These are phyloP conservation scores for Kalanchoe fedtschenkoi DNA, from an alignment of 164 flowering plant species.

Conservation along the genomic window DNA sequence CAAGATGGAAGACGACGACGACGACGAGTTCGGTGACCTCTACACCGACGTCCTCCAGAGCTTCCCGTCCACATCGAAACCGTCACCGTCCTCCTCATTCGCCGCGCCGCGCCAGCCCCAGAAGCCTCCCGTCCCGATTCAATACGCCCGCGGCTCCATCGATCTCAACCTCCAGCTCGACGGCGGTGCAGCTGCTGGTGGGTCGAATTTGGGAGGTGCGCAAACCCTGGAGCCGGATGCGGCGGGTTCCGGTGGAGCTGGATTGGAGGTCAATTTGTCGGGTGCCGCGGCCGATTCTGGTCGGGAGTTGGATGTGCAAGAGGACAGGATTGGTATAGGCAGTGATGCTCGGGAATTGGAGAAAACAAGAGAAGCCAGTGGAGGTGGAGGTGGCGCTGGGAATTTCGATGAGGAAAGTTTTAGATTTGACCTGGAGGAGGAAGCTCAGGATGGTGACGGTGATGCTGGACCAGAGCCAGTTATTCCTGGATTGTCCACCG, in stretches of 20 bases:
- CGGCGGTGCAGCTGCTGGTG: conserved; percentile 4
- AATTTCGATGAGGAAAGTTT: conserved; percentile 15
- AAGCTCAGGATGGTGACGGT: conserved; percentile 14
- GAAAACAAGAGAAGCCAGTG: neutral
- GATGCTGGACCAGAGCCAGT: conserved; percentile 6
- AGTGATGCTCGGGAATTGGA: neutral
- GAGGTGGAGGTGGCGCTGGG: neutral
- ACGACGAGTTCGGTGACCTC: conserved; percentile 97
- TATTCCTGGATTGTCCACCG: too few species aligned
- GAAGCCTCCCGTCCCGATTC: neutral
- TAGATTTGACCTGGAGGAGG: conserved; percentile 7
- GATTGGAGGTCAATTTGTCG: neutral
- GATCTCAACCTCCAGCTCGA: conserved; percentile 14
- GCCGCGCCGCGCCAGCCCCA: neutral
- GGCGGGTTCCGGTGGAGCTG: neutral
- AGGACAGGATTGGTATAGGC: neutral
- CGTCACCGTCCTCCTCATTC: conserved; percentile 6
- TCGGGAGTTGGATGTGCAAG: neutral
- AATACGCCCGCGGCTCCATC: conserved; percentile 1
- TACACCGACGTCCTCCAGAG: conserved; percentile 78
- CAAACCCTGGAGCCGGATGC: neutral
- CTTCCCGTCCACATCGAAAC: conserved; percentile 18
- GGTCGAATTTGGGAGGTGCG: conserved; percentile 1
- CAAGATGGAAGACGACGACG: conserved; percentile 90
- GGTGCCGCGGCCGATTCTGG: neutral